Evolutionary conservation across 169 alveolate genomes (phyloP).

Genomic region (Hepatocystis sp.): DNA sequence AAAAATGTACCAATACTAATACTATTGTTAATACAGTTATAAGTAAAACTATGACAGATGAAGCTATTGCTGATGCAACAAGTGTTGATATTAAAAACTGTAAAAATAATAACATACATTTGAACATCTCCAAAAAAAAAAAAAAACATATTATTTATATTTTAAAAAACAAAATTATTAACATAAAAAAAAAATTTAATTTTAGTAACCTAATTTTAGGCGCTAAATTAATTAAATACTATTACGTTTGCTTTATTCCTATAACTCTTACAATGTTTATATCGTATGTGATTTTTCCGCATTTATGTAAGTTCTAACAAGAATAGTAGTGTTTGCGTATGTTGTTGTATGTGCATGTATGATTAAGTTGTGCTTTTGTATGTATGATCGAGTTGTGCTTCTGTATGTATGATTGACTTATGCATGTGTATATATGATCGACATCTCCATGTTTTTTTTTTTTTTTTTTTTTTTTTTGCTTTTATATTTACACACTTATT

Average conservation of each 20-base stretch:
- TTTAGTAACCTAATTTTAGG: constrained; percentile 39
- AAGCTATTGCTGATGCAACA: no score
- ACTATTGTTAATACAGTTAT: no score
- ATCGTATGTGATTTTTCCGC: constrained; percentile 31
- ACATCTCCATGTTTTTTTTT: background rate
- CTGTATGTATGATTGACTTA: background rate
- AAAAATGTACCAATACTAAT: no score
- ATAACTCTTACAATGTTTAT: constrained; percentile 33
- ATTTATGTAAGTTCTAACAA: constrained; percentile 2
- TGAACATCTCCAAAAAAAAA: background rate
- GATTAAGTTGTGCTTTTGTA: no score
- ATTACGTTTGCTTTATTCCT: constrained; percentile 49
- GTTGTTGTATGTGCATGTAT: background rate
- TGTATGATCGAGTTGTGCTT: no score
- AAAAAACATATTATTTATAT: background rate
- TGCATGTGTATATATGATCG: background rate
- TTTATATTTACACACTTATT: background rate
- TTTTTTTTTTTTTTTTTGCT: background rate
- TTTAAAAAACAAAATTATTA: background rate
- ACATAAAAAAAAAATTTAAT: constrained; percentile 16
- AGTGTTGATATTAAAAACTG: background rate
- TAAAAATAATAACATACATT: background rate
- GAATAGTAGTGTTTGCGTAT: background rate
- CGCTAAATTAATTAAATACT: constrained; percentile 18
- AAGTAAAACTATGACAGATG: no score